Evolutionary conservation across 805 yeast genomes (phyloP), one percentile per base, ranked within the genome.

Genomic region (Geotrichum ghanense): DNA sequence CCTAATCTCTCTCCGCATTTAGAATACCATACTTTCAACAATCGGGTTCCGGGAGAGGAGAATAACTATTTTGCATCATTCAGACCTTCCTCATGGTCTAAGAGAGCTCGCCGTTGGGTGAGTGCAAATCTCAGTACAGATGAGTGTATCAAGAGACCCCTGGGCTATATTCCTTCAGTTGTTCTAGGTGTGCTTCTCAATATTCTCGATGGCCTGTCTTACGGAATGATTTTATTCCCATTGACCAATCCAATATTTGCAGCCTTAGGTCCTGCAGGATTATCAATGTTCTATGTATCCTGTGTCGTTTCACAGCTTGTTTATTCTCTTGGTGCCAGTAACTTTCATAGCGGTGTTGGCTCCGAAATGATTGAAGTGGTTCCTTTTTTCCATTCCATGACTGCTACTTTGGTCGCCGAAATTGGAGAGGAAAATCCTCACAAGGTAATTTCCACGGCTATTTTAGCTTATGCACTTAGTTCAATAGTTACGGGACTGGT

Each of bases 321-420:
- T 3, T 89, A 77, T 60, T 88, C 97, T 0, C 64, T 85, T 21
- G 98, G 98, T 14, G 94, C 94, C 1, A 85, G 95, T 14, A 83
- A 85, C 6, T 90, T 92, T 67, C 78, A 78, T 51, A 74, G 88
- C 1, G 95, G 95, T n/a, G 79, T 90, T 41, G 98, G 98, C 1
- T 84, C 95, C 2, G 97, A 92, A 66, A 92, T 92, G 98, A 92
- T 92, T 53, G 98, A 92, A 63, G 87, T 92, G n/a, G 95, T 96
- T 1, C 98, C 98, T 1, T 92, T 92, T 62, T 90, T 90, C 70
- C 98, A 92, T 59, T 74, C 94, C 2, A 89, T 92, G 95, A 97
- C 97, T 1, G 69, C 75, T 22, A 69, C 81, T 12, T 80, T 92
- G 43, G 69, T 81, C 61, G 60, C 64, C 2, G 69, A 72, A 20